phyloP scores from a whole-genome alignment of 148 eudicot species.

The Chenopodium suecicum region DNA sequence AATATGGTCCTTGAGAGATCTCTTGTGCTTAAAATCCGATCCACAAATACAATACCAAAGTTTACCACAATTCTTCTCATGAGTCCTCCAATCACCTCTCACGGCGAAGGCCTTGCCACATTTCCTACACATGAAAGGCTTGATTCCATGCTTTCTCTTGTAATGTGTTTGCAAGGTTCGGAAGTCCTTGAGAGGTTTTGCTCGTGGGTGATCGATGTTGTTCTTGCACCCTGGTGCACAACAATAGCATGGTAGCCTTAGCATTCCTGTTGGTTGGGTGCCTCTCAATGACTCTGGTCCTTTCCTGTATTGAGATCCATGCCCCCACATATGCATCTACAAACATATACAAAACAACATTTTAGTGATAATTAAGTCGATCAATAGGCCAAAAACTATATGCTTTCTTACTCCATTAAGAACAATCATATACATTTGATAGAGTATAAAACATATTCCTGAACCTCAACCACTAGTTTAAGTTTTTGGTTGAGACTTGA shows the following conservation, averaged over 20 bases:
- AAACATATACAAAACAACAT: background rate
- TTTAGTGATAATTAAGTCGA: background rate
- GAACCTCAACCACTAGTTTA: no score
- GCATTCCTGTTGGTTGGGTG: slow-evolving; percentile 40
- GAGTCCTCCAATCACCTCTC: slow-evolving; percentile 40
- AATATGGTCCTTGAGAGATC: slow-evolving; percentile 39
- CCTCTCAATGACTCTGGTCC: slow-evolving; percentile 41
- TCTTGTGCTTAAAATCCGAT: slow-evolving; percentile 40
- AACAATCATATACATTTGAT: no score
- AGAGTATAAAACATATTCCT: no score
- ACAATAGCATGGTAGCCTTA: slow-evolving; percentile 41
- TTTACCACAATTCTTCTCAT: slow-evolving; percentile 43
- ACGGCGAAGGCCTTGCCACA: slow-evolving; percentile 40
- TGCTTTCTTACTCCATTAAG: background rate
- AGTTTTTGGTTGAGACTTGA: no score
- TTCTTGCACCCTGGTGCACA: slow-evolving; percentile 38
- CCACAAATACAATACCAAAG: slow-evolving; percentile 42
- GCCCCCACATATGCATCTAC: slow-evolving; percentile 47
- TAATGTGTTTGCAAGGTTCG: slow-evolving; percentile 39
- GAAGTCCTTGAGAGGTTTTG: slow-evolving; percentile 35
- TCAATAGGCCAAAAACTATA: background rate
- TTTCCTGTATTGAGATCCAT: slow-evolving; percentile 39
- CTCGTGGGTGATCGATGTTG: slow-evolving; percentile 40
- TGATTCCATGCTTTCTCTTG: slow-evolving; percentile 38
- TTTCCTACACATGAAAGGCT: slow-evolving; percentile 41